phyloP scores from a whole-genome alignment of 1,284 basidiomycete genomes.

The Apiotrichum porosum region DNA sequence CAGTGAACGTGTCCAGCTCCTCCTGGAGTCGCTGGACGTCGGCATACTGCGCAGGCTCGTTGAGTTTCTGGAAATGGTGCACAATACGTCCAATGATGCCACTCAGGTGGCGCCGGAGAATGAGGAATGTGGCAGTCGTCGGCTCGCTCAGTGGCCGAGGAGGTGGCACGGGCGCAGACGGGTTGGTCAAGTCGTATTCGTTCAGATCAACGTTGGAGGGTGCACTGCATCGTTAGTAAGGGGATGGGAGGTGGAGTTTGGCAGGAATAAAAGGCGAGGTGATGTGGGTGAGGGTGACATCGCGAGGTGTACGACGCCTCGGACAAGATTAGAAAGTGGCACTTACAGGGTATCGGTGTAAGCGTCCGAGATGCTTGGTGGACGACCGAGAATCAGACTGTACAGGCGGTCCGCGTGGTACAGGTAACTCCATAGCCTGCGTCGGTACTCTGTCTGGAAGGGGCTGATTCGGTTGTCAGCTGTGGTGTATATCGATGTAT shows the following conservation, averaged over 20 bases:
- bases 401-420: constrained; percentile 77
- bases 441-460: constrained; percentile 77
- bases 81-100: constrained; percentile 85
- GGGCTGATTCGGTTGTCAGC: constrained; percentile 50
- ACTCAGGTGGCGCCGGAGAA: constrained; percentile 76
- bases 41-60: constrained; percentile 72
- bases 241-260: too few species aligned
- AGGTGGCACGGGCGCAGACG: constrained; percentile 25
- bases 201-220: constrained; percentile 81
- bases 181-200: constrained; percentile 48
- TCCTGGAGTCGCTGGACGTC: constrained; percentile 81
- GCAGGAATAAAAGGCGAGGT: not conserved
- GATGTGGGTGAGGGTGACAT: not conserved
- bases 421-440: constrained; percentile 87
- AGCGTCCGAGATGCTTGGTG: constrained; percentile 58
- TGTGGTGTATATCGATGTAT: not conserved
- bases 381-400: constrained; percentile 84
- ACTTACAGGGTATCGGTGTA: constrained; percentile 47
- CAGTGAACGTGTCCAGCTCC: constrained; percentile 73
- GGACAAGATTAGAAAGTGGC: not conserved
- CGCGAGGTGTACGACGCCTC: too few species aligned
- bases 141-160: constrained; percentile 54
- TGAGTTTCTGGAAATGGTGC: constrained; percentile 90
- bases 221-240: constrained; percentile 48
- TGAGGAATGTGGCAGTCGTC: constrained; percentile 80